Base-by-base conservation (phyloP, 225 moss, liverwort and hornwort genomes). In the Asterella californica region DNA sequence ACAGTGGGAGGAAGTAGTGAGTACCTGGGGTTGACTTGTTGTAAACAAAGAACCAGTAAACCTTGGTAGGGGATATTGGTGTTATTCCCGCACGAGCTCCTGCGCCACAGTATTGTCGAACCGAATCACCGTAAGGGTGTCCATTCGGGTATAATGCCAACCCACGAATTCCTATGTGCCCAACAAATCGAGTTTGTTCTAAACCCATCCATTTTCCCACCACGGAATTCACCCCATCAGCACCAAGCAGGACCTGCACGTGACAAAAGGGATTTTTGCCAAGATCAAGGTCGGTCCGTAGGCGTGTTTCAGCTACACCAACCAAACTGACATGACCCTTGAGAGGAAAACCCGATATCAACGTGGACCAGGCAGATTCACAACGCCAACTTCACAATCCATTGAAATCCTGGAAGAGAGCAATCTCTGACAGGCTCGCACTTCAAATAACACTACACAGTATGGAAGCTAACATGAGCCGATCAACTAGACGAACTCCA, bases 171-270 rank as follows among this genome's bases (percentile, higher is more conserved):
- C 47, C 89, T 3, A 88, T 74, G 10, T 88, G 82, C 25, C 94
- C 94, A 30, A 89, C 84, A 47, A 74, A 73, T 33, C 89, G 83
- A 22, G 90, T 57, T 30, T 81, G 80, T 49, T 63, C 66, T 47
- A 94, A 74, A 25, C 94, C 94, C 87, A 94, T 84, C 88, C 85
- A 92, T 46, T 82, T 76, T 74, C 67, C 90, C 33, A 92, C 87
- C 29, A 88, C 83, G 22, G 94, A 94, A 76, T 90, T 94, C 30
- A 84, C 88, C 24, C 94, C 94, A 85, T 94, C 94, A 54, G 82
- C 90, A 22, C 91, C 94, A 21, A 94, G 49, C 60, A 94, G 75
- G 30, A 88, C 57, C 87, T 88, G 81, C 61, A 79, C n/a, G 9
- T 61, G 10, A 18, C 47, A 57, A 21, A 49, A 15, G 53, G 22